A percentile compares a stretch with the other conserved stretches of the same genome.
phyloP scores from a whole-genome alignment of 2,329 filamentous ascomycete genomes.

The Neurospora crassa region DNA sequence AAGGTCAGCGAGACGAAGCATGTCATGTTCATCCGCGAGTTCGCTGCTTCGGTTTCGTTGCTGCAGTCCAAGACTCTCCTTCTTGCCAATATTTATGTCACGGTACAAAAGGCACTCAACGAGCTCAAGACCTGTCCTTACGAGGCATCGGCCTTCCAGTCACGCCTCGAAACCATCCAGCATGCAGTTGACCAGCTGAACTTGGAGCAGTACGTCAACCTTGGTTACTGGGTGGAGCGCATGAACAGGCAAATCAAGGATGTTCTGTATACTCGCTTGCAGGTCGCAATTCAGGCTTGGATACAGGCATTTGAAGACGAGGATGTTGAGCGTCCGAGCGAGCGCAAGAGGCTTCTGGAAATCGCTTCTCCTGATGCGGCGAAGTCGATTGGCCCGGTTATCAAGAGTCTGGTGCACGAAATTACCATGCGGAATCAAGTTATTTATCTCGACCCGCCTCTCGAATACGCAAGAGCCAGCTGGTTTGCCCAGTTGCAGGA shows the following conservation, averaged over 20 bases:
- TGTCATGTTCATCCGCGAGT: constrained; percentile 91
- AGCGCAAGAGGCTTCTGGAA: constrained; percentile 42
- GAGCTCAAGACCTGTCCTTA: constrained; percentile 83
- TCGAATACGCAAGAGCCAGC: constrained; percentile 83
- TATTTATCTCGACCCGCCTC: constrained; percentile 88
- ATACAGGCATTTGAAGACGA: constrained; percentile 71
- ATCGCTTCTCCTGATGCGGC: constrained; percentile 25
- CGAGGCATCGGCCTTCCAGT: constrained; percentile 66
- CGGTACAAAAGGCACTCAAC: constrained; percentile 66
- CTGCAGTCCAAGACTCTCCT: constrained; percentile 81
- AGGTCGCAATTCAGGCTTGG: constrained; percentile 77
- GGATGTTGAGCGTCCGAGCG: constrained; percentile 31
- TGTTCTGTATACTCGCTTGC: constrained; percentile 72
- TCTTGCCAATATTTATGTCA: constrained; percentile 70
- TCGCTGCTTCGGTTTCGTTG: constrained; percentile 76
- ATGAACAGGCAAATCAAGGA: constrained; percentile 80
- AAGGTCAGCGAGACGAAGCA: constrained; percentile 77
- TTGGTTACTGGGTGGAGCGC: constrained; percentile 78
- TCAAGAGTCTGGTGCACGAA: constrained; percentile 74
- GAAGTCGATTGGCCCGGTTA: constrained; percentile 48
- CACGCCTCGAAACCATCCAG: constrained; percentile 77
- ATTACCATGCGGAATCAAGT: constrained; percentile 97
- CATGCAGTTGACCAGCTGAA: constrained; percentile 93
- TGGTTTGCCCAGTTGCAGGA: constrained; percentile 91
- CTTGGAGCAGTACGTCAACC: constrained; percentile 89